A percentile compares a stretch with the other conserved stretches of the same genome.
Evolutionary conservation across 129 eudicot genomes (phyloP).

Genomic region (Tanacetum coccineum): DNA sequence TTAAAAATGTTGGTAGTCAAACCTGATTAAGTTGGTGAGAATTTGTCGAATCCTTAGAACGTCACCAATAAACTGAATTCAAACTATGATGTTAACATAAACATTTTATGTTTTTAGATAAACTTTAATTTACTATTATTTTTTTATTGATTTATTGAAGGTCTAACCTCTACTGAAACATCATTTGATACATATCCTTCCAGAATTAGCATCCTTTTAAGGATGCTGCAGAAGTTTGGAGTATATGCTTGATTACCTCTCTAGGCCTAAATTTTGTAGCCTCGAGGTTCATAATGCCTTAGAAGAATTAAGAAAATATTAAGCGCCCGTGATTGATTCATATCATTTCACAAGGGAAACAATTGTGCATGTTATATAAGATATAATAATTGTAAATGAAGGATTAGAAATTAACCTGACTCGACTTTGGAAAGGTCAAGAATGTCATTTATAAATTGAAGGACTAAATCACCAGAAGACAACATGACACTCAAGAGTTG

Average conservation of each 20-base stretch:
- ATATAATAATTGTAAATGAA: slow-evolving; percentile 19
- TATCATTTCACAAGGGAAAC: too few species aligned
- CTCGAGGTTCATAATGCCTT: slow-evolving; percentile 93
- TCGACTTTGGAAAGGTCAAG: slow-evolving; percentile 91
- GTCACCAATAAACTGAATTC: slow-evolving; percentile 86
- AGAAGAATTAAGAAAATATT: slow-evolving; percentile 10
- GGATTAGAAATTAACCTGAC: slow-evolving; percentile 53
- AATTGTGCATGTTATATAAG: too few species aligned
- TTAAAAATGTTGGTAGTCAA: not conserved
- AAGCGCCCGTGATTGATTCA: not conserved
- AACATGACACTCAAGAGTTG: slow-evolving; percentile 73
- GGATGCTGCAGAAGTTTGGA: slow-evolving; percentile 95
- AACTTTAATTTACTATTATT: not conserved
- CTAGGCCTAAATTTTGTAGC: slow-evolving; percentile 96
- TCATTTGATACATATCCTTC: slow-evolving; percentile 84
- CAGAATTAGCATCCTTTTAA: slow-evolving; percentile 63
- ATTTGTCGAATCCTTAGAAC: slow-evolving; percentile 92
- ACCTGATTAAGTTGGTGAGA: slow-evolving; percentile 95
- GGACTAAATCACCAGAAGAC: slow-evolving; percentile 90
- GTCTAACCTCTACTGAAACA: slow-evolving; percentile 82
- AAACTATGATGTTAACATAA: slow-evolving; percentile 10
- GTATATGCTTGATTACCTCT: slow-evolving; percentile 93
- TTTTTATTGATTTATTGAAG: not conserved
- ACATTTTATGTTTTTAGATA: not conserved
- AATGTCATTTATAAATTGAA: slow-evolving; percentile 79